Evolutionary conservation across 176 grass and related monocot species (phyloP).

Genomic region (Saccharum spontaneum): DNA sequence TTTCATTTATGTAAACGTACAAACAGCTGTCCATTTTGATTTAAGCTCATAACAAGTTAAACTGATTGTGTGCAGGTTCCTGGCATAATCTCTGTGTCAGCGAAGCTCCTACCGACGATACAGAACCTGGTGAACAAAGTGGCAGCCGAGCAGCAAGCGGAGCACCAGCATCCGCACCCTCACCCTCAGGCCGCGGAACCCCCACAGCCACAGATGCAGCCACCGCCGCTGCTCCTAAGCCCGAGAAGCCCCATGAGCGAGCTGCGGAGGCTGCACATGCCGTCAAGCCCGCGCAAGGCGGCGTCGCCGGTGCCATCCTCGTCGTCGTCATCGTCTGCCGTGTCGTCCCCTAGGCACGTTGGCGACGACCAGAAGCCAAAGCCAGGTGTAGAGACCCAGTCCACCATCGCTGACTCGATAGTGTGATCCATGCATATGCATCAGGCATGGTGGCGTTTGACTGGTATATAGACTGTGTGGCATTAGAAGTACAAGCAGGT

Average conservation of each 20-base stretch:
- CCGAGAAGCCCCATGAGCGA: constrained; percentile 47
- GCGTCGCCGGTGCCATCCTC: constrained; percentile 13
- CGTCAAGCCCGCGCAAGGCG: constrained; percentile 29
- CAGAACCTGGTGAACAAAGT: constrained; percentile 62
- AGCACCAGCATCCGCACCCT: constrained; percentile 11
- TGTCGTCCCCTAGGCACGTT: constrained; percentile 33
- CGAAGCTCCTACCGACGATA: constrained; percentile 69
- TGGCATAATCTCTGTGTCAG: constrained; percentile 67
- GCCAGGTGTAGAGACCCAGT: constrained; percentile 2
- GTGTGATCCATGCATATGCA: constrained; percentile 23
- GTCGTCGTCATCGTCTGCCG: constrained; percentile 31
- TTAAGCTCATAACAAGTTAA: neutral
- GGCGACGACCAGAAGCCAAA: constrained; percentile 44
- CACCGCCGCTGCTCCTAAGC: constrained; percentile 46
- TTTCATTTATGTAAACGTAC: too few relatives aligned
- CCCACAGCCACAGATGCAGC: constrained; percentile 23
- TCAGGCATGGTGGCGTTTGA: neutral
- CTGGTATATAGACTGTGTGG: constrained; percentile 7
- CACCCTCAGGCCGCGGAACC: constrained; percentile 29
- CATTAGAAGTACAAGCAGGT: neutral
- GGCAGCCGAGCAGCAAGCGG: constrained; percentile 43
- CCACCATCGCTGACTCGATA: constrained; percentile 52
- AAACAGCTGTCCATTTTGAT: neutral
- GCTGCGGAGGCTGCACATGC: constrained; percentile 41
- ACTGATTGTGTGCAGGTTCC: constrained; percentile 52